Base-by-base conservation (phyloP, 2,329 filamentous ascomycete genomes). In the Cordyceps tenuipes region DNA sequence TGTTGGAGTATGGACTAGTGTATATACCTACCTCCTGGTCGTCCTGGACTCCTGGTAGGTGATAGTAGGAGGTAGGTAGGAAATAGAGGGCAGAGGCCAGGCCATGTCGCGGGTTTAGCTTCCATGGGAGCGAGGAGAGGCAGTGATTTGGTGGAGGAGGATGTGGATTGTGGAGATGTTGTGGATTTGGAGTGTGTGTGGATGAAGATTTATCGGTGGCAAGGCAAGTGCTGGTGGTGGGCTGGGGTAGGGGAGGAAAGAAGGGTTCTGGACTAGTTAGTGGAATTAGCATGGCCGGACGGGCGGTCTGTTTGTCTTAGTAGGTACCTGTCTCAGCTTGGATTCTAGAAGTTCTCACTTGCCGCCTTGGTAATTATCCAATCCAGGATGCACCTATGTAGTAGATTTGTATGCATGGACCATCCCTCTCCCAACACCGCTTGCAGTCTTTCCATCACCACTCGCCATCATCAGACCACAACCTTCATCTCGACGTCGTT, bases 1-100 rank as follows among this genome's bases (percentile, higher is more conserved):
- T 34, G 59, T 48, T 62, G 43, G 53, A 26, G 26, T 47, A 61
- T 61, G 43, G 53, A 21, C 41, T 51, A 59, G 54, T 61, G 55
- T 58, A 54, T 54, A 53, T 26, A 46, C 39, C 10, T 15, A 6
- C 13, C 23, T 23, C 23, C 23, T 23, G 23, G 23, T 23, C 3
- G 3, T 23, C 23, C 23, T n/a, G n/a, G n/a, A n/a, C 23, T 23
- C 23, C 15, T 43, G 15, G 39, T n/a, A 43, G 39, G 13, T 17
- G n/a, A 43, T n/a, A 17, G 13, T 17, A n/a, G 41, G 15, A 15
- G 17, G 41, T 43, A 15, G 17, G 15, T 43, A 53, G 39, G 51
- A 54, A 48, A 39, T 39, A 6, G 13, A 48, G 57, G 12, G 23
- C 19, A 23, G 43, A 41, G 7, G 23, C 31, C 34, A 41, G 6